A percentile compares a stretch with the other conserved stretches of the same genome.
Evolutionary conservation across 169 alveolate genomes (phyloP).

Genomic region (Plasmodium inui): DNA sequence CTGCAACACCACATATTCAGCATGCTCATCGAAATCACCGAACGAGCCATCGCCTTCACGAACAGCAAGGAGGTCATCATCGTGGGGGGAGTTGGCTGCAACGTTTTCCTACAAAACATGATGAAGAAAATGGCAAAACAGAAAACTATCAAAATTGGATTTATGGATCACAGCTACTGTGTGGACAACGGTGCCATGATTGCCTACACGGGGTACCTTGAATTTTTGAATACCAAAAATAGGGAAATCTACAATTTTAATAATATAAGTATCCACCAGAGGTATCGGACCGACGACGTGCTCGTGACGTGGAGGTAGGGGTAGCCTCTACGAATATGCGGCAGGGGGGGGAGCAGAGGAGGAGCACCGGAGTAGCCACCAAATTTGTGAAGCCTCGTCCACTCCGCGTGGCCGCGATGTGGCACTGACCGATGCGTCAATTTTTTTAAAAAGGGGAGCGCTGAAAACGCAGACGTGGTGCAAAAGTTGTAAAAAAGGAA

Average conservation of each 20-base stretch:
- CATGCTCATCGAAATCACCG: constrained; percentile 98
- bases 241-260: constrained; percentile 59
- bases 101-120: constrained; percentile 96
- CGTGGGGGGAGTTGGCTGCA: constrained; percentile 99
- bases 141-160: constrained; percentile 96
- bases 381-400: not conserved
- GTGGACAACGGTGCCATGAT: constrained; percentile 99
- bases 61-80: constrained; percentile 95
- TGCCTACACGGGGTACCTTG: constrained; percentile 87
- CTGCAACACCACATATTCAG: constrained; percentile 97
- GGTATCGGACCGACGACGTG: constrained; percentile 86
- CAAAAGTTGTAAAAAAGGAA: not conserved
- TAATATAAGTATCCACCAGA: constrained; percentile 82
- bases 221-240: constrained; percentile 64
- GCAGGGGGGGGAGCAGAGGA: no score
- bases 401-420: not conserved
- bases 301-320: constrained; percentile 79
- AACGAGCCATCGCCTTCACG: constrained; percentile 98
- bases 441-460: not conserved
- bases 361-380: not conserved
- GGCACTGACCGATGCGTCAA: not conserved
- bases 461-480: not conserved
- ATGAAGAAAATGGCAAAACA: constrained; percentile 95
- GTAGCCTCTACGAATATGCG: not conserved
- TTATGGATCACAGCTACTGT: constrained; percentile 99